These are phyloP conservation scores for Scutellaria minor DNA, from an alignment of 257 asterid species.

Conservation along the genomic window DNA sequence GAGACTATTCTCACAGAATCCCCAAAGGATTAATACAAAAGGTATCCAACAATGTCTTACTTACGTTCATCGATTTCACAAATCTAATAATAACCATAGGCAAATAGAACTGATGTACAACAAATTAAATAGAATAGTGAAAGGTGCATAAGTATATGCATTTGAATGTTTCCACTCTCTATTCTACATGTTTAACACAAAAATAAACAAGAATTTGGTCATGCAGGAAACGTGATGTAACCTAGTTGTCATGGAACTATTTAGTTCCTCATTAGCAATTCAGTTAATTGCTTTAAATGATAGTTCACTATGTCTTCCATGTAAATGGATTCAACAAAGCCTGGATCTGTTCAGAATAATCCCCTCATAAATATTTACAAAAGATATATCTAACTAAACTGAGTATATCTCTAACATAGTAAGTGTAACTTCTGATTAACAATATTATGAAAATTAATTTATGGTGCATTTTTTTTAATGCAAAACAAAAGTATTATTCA, in stretches of 20 bases:
- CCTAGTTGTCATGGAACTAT: neutral
- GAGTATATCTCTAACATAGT: too few species aligned
- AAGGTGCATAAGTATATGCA: neutral
- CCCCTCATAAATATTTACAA: too few species aligned
- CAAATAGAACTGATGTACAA: slow-evolving; percentile 5
- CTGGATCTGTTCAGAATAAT: too few species aligned
- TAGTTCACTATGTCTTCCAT: too few species aligned
- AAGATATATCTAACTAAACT: too few species aligned
- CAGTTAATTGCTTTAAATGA: neutral
- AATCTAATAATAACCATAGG: neutral
- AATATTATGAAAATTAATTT: too few species aligned
- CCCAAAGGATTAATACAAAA: neutral
- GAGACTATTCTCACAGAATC: neutral
- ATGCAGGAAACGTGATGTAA: neutral
- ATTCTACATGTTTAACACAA: neutral
- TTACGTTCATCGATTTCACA: slow-evolving; percentile 1
- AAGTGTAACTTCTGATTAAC: too few species aligned
- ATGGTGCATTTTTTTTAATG: too few species aligned
- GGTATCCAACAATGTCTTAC: slow-evolving; percentile 1
- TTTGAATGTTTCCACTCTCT: neutral
- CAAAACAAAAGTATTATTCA: neutral
- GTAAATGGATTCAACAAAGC: too few species aligned
- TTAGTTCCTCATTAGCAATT: neutral
- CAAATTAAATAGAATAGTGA: neutral
- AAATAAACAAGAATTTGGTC: neutral